Evolutionary conservation across 2,329 filamentous ascomycete genomes (phyloP).

Genomic region (Verticillium isaacii): DNA sequence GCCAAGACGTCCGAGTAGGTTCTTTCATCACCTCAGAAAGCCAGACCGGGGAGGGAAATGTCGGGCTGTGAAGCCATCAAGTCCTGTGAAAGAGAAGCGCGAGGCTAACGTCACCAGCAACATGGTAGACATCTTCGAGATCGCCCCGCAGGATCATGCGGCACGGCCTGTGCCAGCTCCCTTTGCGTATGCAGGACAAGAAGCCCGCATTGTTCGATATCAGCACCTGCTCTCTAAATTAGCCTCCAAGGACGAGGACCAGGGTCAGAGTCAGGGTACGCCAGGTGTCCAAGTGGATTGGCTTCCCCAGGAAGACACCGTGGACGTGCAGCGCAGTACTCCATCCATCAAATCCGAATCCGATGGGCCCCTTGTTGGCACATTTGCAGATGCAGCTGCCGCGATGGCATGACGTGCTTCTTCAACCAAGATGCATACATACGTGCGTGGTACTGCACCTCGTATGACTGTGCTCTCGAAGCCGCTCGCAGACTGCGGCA

Average conservation of each 20-base stretch:
- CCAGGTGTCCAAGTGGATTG: slow-evolving; percentile 49
- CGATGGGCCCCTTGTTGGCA: slow-evolving; percentile 48
- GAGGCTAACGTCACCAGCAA: slow-evolving; percentile 37
- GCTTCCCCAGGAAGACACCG: slow-evolving; percentile 42
- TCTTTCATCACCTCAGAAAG: not conserved
- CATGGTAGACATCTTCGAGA: slow-evolving; percentile 65
- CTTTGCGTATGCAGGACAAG: slow-evolving; percentile 49
- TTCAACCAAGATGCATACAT: not conserved
- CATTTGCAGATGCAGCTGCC: slow-evolving; percentile 55
- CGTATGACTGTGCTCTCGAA: not conserved
- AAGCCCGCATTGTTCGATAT: slow-evolving; percentile 52
- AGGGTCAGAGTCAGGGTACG: slow-evolving; percentile 13
- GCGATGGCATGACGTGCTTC: slow-evolving; percentile 34
- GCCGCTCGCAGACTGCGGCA: not conserved
- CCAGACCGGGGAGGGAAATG: too few relatives aligned
- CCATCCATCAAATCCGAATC: slow-evolving; percentile 32
- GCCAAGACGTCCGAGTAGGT: slow-evolving; percentile 60
- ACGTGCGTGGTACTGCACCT: not conserved
- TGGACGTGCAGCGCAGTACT: slow-evolving; percentile 36
- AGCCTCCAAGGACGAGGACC: slow-evolving; percentile 37
- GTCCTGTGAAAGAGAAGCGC: not conserved
- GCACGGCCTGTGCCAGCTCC: slow-evolving; percentile 28
- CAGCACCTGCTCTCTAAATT: slow-evolving; percentile 59
- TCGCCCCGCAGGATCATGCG: slow-evolving; percentile 46
- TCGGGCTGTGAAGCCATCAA: not conserved